Conservation (phyloP, 2,329 filamentous ascomycete species). For the Colletotrichum sp. region DNA sequence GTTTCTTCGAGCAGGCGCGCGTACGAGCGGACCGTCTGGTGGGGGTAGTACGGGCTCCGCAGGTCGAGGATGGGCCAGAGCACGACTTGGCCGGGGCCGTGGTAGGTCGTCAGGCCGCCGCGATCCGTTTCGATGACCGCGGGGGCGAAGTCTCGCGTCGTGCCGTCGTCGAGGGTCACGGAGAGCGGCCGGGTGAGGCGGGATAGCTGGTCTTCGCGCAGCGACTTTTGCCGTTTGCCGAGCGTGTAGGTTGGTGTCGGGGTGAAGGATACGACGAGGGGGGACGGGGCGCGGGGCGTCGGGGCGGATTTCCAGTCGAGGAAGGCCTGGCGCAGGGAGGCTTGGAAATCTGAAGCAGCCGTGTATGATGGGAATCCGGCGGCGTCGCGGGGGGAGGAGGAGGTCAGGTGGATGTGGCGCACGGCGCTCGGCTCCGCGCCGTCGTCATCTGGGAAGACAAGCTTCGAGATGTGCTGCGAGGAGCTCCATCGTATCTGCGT, state of each 20-base stretch:
- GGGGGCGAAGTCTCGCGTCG: conserved; percentile 44
- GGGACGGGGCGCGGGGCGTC: conserved; percentile 54
- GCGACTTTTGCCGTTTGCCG: conserved; percentile 75
- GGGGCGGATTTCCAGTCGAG: conserved; percentile 37
- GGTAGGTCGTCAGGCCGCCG: conserved; percentile 92
- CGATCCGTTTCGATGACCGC: conserved; percentile 75
- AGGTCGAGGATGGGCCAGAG: conserved; percentile 94
- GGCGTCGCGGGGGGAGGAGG: background rate
- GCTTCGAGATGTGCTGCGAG: background rate
- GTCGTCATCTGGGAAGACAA: conserved; percentile 4
- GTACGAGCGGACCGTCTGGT: conserved; percentile 75
- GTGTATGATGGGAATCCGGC: conserved; percentile 1
- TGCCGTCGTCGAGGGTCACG: conserved; percentile 29
- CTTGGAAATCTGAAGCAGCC: conserved; percentile 16
- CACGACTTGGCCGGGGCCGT: conserved; percentile 90
- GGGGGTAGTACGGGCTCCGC: conserved; percentile 57
- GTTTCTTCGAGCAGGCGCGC: conserved; percentile 79
- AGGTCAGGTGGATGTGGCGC: conserved; percentile 14
- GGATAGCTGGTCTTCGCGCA: conserved; percentile 50
- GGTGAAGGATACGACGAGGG: conserved; percentile 82
- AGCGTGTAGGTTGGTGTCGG: conserved; percentile 87
- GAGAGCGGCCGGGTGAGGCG: conserved; percentile 47
- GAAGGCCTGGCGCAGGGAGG: conserved; percentile 33
- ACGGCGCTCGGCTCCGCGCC: conserved; percentile 1
- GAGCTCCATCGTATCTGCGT: conserved; percentile 6